Evolutionary conservation across 345 rosid genomes (phyloP).

Genomic region (Aethionema arabicum): DNA sequence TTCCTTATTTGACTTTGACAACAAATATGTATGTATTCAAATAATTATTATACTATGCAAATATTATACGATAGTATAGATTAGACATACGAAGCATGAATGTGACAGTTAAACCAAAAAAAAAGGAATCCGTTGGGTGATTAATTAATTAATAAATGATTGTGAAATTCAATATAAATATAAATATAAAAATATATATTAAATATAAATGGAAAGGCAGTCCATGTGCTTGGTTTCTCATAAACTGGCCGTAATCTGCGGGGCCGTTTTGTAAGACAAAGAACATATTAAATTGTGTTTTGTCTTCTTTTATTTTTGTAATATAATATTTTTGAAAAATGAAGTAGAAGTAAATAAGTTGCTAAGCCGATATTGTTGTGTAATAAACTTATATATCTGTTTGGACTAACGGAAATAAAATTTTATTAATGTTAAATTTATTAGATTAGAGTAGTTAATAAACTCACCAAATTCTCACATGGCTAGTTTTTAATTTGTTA

Average conservation of each 20-base stretch:
- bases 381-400: too few species aligned
- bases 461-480: neutral
- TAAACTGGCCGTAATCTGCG: slow-evolving; percentile 25
- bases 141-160: neutral
- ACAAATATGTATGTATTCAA: too few species aligned
- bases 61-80: too few species aligned
- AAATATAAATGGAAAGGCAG: too few species aligned
- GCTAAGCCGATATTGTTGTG: neutral
- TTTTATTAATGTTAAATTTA: too few species aligned
- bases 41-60: too few species aligned
- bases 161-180: neutral
- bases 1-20: too few species aligned
- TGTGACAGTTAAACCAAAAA: neutral
- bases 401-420: too few species aligned
- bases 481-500: slow-evolving; percentile 7
- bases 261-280: slow-evolving; percentile 9
- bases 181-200: neutral
- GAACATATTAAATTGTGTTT: neutral
- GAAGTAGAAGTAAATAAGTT: neutral
- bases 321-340: neutral
- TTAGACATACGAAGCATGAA: slow-evolving; percentile 7
- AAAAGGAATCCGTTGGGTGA: neutral
- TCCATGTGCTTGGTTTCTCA: slow-evolving; percentile 26
- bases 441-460: neutral
- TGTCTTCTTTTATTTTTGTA: neutral